phyloP scores from a whole-genome alignment of 495 filamentous ascomycete genomes.

The Aspergillus carlsbadensis region DNA sequence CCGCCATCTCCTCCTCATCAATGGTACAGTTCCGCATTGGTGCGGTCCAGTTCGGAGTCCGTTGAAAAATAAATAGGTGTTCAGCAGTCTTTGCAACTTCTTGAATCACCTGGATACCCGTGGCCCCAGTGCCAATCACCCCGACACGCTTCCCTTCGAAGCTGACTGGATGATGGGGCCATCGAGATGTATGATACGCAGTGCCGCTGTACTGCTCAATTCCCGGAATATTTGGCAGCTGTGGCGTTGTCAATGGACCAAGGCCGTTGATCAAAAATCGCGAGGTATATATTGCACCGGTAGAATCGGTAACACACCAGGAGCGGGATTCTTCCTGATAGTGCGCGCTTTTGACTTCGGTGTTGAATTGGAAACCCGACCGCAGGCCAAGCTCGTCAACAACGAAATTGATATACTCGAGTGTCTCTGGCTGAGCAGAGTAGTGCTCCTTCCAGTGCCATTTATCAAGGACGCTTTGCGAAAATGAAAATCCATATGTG shows the following conservation, averaged over 20 bases:
- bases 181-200: conserved; percentile 19
- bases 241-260: conserved; percentile 19
- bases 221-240: conserved; percentile 20
- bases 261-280: conserved; percentile 22
- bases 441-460: conserved; percentile 34
- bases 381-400: conserved; percentile 50
- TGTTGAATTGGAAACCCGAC: conserved; percentile 53
- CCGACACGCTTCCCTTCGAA: conserved; percentile 24
- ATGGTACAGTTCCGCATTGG: conserved; percentile 49
- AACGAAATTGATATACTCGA: conserved; percentile 23
- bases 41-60: conserved; percentile 42
- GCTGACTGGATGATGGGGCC: conserved; percentile 17
- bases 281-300: conserved; percentile 26
- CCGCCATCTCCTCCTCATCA: conserved; percentile 43
- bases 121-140: conserved; percentile 26
- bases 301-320: conserved; percentile 19
- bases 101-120: conserved; percentile 28
- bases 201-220: conserved; percentile 15
- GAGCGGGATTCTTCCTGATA: conserved; percentile 40
- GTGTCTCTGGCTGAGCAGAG: conserved; percentile 20
- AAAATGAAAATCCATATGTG: conserved; percentile 24
- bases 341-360: conserved; percentile 40
- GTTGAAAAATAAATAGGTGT: conserved; percentile 44
- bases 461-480: conserved; percentile 22
- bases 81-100: conserved; percentile 31